Conservation (phyloP, 1,139 yeast species). For the Candida labiduridarum region DNA sequence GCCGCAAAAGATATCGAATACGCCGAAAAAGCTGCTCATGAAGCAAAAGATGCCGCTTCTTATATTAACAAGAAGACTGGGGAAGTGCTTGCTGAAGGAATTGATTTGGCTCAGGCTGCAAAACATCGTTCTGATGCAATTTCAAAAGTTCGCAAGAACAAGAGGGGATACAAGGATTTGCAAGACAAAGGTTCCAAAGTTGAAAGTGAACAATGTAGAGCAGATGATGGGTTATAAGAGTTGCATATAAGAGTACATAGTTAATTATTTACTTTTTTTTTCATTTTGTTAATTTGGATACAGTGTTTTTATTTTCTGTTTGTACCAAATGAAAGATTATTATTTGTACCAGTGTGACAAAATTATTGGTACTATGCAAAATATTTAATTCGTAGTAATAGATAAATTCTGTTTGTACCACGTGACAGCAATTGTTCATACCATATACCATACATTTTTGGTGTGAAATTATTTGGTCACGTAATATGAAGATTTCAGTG, state of each 20-base stretch:
- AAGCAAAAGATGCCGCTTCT: conserved; percentile 25
- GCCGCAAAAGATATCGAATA: conserved; percentile 38
- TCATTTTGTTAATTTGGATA: neutral
- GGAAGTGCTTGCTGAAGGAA: conserved; percentile 31
- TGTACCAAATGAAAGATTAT: no score
- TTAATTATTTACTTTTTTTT: neutral
- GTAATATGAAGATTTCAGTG: no score
- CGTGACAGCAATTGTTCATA: no score
- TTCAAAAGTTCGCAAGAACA: conserved; percentile 27
- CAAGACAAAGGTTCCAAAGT: conserved; percentile 47
- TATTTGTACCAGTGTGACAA: no score
- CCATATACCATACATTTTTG: no score
- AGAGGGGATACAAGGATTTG: conserved; percentile 38
- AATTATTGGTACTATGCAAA: no score
- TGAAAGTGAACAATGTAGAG: conserved; percentile 48
- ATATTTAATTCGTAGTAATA: no score
- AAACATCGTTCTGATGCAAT: conserved; percentile 18
- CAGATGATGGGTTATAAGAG: conserved; percentile 41
- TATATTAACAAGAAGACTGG: conserved; percentile 29
- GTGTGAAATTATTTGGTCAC: no score
- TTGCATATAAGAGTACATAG: neutral
- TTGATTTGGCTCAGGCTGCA: conserved; percentile 24
- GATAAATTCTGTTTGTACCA: no score
- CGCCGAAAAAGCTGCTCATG: conserved; percentile 30
- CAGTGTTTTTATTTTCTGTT: no score